phyloP scores from a whole-genome alignment of 805 yeast genomes.

The Limtongia smithiae region DNA sequence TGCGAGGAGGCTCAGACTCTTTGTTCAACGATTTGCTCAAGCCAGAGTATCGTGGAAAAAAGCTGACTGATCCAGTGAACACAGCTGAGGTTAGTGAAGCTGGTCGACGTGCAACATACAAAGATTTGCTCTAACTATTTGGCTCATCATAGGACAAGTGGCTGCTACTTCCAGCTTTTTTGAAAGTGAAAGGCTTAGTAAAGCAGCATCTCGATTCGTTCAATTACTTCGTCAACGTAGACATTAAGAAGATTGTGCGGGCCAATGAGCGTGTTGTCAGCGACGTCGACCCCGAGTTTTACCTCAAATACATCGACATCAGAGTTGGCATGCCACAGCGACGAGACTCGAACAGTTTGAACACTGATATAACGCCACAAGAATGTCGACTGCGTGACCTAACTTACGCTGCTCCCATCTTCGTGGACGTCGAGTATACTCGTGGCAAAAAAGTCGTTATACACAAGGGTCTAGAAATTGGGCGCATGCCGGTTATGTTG shows the following conservation, averaged over 20 bases:
- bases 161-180: constrained; percentile 92
- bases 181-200: constrained; percentile 92
- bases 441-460: constrained; percentile 89
- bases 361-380: constrained; percentile 58
- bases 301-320: constrained; percentile 86
- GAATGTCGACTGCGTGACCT: constrained; percentile 95
- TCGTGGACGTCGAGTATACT: constrained; percentile 96
- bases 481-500: constrained; percentile 98
- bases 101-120: not conserved
- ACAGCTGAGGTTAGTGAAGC: constrained; percentile 56
- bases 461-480: constrained; percentile 88
- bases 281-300: constrained; percentile 97
- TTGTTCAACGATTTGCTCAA: constrained; percentile 68
- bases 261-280: constrained; percentile 87
- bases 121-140: not conserved
- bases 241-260: constrained; percentile 82
- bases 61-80: constrained; percentile 77
- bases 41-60: constrained; percentile 82
- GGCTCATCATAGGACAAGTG: constrained; percentile 64
- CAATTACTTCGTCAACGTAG: constrained; percentile 91
- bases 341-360: constrained; percentile 38
- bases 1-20: constrained; percentile 7
- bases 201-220: constrained; percentile 98
- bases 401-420: constrained; percentile 93
- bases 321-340: constrained; percentile 65